Percentiles rank a stretch among this genome's conserved stretches.
Conservation (phyloP, 108 stramenopile species). For the Nitzschia putrida region DNA sequence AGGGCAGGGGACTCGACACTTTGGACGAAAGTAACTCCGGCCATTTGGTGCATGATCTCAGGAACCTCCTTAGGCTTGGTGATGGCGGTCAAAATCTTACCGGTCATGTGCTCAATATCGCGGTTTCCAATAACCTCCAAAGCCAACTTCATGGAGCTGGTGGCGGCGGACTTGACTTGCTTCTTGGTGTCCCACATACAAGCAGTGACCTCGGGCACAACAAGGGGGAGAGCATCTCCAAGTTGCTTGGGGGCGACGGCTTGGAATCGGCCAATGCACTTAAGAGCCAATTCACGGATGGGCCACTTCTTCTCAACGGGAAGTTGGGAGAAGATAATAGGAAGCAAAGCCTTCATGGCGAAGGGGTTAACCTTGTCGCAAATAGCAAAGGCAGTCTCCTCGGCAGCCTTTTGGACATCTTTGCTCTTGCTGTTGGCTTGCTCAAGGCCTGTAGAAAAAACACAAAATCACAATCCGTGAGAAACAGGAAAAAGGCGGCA, state of each 20-base stretch:
- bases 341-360: slow-evolving; percentile 87
- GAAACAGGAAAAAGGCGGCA: too few species aligned
- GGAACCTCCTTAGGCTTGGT: slow-evolving; percentile 94
- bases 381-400: slow-evolving; percentile 77
- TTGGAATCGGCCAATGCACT: slow-evolving; percentile 72
- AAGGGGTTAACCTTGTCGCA: slow-evolving; percentile 84
- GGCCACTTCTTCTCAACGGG: slow-evolving; percentile 91
- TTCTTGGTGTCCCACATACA: slow-evolving; percentile 99
- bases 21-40: slow-evolving; percentile 97
- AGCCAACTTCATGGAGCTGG: slow-evolving; percentile 85
- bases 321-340: slow-evolving; percentile 71
- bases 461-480: too few species aligned
- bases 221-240: slow-evolving; percentile 82
- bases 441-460: slow-evolving; percentile 51
- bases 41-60: slow-evolving; percentile 96
- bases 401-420: slow-evolving; percentile 58
- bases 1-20: slow-evolving; percentile 97
- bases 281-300: slow-evolving; percentile 79
- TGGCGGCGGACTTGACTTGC: slow-evolving; percentile 93
- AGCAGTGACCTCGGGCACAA: slow-evolving; percentile 93
- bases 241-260: slow-evolving; percentile 80
- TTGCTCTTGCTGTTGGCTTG: slow-evolving; percentile 69
- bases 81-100: slow-evolving; percentile 90
- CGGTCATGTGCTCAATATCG: slow-evolving; percentile 98
- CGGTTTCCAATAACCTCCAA: slow-evolving; percentile 96